phyloP scores from a whole-genome alignment of 306 rosid species.

The Cicer cuneatum region DNA sequence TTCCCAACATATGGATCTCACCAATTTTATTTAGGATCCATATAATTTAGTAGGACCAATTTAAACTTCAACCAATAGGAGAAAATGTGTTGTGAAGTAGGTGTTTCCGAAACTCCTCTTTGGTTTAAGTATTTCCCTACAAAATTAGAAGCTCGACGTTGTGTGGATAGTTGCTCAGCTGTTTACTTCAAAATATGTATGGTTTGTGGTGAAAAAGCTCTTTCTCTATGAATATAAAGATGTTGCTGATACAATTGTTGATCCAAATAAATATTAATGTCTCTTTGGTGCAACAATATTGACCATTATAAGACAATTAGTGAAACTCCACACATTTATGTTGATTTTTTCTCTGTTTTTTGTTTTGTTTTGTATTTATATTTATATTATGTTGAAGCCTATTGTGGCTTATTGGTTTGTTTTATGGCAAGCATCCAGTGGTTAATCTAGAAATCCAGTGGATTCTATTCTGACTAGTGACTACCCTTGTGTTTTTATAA shows the following conservation, averaged over 20 bases:
- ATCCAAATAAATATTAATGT: conserved; percentile 16
- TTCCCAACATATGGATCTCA: no score
- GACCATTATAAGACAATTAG: neutral
- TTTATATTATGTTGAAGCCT: neutral
- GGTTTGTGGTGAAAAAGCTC: conserved; percentile 1
- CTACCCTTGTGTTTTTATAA: conserved; percentile 14
- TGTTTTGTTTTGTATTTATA: conserved; percentile 14
- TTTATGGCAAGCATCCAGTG: conserved; percentile 20
- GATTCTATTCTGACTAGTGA: conserved; percentile 9
- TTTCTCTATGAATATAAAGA: conserved; percentile 10
- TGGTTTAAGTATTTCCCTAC: neutral
- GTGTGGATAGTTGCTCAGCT: neutral
- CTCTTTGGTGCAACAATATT: conserved; percentile 19
- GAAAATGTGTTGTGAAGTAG: no score
- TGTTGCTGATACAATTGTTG: conserved; percentile 5
- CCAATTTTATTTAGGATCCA: no score
- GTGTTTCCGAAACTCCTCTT: no score
- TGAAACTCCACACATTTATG: neutral
- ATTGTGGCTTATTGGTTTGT: conserved; percentile 10
- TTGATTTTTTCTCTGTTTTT: neutral
- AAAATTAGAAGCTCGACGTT: conserved; percentile 25
- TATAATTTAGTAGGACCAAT: no score
- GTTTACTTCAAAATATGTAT: neutral
- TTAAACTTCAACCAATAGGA: no score
- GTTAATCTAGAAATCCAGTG: conserved; percentile 4